phyloP scores from a whole-genome alignment of 108 stramenopile genomes.

The Epithemia pelagica region DNA sequence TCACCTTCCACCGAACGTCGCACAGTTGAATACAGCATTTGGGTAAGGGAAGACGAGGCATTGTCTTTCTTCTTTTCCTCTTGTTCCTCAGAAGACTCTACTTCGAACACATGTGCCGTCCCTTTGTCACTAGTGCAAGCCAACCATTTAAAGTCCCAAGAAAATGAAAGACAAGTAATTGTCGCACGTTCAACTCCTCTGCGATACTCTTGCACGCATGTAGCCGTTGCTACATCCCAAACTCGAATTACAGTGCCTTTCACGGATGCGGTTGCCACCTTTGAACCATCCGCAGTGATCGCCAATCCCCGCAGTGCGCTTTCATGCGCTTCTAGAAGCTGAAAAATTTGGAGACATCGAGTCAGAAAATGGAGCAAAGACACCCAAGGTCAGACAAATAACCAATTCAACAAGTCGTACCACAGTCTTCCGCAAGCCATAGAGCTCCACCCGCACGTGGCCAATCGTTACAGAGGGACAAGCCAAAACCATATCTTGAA shows the following conservation, averaged over 20 bases:
- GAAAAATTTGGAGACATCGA: not conserved
- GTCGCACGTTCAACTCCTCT: constrained; percentile 91
- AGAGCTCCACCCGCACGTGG: constrained; percentile 94
- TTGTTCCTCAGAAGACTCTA: constrained; percentile 29
- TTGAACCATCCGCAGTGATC: constrained; percentile 81
- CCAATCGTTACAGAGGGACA: constrained; percentile 87
- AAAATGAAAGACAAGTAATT: constrained; percentile 87
- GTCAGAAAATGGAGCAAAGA: not conserved
- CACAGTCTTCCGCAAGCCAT: constrained; percentile 83
- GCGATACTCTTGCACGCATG: constrained; percentile 82
- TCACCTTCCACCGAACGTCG: constrained; percentile 41
- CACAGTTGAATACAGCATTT: constrained; percentile 18
- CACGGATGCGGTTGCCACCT: constrained; percentile 86
- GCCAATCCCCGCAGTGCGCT: constrained; percentile 75
- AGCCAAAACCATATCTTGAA: constrained; percentile 89
- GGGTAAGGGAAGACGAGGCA: constrained; percentile 11
- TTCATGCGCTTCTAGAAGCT: constrained; percentile 93
- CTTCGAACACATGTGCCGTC: constrained; percentile 89
- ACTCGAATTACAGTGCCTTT: constrained; percentile 95
- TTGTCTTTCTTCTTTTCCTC: constrained; percentile 1
- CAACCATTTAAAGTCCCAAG: constrained; percentile 75
- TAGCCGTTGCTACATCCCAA: constrained; percentile 72
- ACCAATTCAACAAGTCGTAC: constrained; percentile 16
- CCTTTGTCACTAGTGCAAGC: constrained; percentile 93
- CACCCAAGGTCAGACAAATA: not conserved